Evolutionary conservation across 805 yeast species (phyloP), one percentile per base, ranked within the genome.

Genomic region (Schwanniomyces polymorphus): DNA sequence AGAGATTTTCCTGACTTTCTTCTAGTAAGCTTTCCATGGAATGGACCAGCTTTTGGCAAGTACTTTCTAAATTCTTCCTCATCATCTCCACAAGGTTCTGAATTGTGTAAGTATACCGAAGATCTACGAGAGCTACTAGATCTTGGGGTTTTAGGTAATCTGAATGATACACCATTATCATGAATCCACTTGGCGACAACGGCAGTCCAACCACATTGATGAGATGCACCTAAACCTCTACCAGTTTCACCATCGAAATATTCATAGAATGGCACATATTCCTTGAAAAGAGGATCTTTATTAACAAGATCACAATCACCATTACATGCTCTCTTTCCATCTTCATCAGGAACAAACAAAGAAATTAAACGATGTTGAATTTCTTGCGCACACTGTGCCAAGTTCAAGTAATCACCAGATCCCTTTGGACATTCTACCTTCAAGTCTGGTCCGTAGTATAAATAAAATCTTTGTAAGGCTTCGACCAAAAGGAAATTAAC

Each of bases 161-260:
- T 68, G 61, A 85, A 82, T 0, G 89, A 78, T 40, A 82, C 78
- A 49, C 97, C 97, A 38, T 88, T 87, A 68, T 91, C 92, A 62
- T 88, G 94, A 60, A 91, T 88, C 81, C 91, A 82, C 68, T 92
- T 87, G 38, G 96, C 96, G 44, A 90, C 94, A 40, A 91, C 76
- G 0, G 96, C 91, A 1, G 97, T 91, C 97, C 97, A 91, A 10
- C 97, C 97, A 75, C 91, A 86, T 70, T 91, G 97, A 72, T 91
- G 97, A 44, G 91, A 84, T 1, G 97, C 90, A 28, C 97, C 97
- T 47, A 91, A 70, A 5, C 97, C 97, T 55, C 96, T 80, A 34
- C 97, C 97, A 2, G 94, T 86, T 63, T 91, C 97, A 55, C 96
- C 97, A 59, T 91, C 95, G 63, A 91, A 91, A 64, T 86, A 91